Evolutionary conservation across 345 rosid species (phyloP).

Genomic region (Viola odorata): DNA sequence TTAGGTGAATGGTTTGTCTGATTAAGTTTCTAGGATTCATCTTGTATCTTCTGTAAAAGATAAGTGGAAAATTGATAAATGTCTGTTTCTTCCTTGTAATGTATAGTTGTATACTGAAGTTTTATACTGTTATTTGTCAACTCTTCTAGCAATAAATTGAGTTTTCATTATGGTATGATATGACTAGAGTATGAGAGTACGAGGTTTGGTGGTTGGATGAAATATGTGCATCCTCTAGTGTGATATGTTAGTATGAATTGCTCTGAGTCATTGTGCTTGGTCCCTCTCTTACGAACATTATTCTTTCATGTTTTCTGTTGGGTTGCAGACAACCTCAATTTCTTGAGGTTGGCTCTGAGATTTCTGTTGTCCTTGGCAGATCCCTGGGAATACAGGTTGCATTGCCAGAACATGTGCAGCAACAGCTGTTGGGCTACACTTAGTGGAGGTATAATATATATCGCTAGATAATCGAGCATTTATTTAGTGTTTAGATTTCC

Average conservation of each 20-base stretch:
- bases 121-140: too few relatives aligned
- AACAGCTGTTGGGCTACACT: slow-evolving; percentile 77
- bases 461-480: neutral
- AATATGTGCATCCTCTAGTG: too few relatives aligned
- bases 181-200: too few relatives aligned
- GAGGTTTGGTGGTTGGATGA: too few relatives aligned
- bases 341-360: slow-evolving; percentile 25
- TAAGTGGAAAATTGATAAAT: too few relatives aligned
- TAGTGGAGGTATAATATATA: slow-evolving; percentile 50
- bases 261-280: too few relatives aligned
- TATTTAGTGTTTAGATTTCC: neutral
- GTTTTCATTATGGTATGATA: too few relatives aligned
- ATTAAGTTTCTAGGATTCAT: neutral
- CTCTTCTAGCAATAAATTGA: too few relatives aligned
- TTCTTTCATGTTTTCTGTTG: slow-evolving; percentile 10
- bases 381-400: slow-evolving; percentile 96
- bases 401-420: slow-evolving; percentile 98
- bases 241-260: too few relatives aligned
- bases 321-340: slow-evolving; percentile 29
- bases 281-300: too few relatives aligned
- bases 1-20: neutral
- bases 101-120: too few relatives aligned
- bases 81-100: too few relatives aligned
- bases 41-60: neutral
- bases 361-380: slow-evolving; percentile 50